Evolutionary conservation across 768 basidiomycete genomes (phyloP).

Genomic region (Agaricus blazei): DNA sequence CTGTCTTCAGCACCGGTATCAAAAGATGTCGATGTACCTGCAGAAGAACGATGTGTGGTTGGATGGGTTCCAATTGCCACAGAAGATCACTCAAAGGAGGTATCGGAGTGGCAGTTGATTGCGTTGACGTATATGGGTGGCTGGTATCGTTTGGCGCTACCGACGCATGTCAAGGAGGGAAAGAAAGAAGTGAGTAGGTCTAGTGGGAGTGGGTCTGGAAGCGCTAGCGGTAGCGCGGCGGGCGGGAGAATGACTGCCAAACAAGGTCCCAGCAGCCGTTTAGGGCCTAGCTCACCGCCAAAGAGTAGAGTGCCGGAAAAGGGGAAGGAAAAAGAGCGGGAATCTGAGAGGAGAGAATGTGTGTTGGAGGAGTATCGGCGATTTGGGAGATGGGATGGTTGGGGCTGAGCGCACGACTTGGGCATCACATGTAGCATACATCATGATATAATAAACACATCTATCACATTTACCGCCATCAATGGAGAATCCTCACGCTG

Average conservation of each 20-base stretch:
- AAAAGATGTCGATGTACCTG: slow-evolving; percentile 46
- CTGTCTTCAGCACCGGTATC: slow-evolving; percentile 38
- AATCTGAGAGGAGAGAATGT: slow-evolving; percentile 43
- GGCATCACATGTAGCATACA: background rate
- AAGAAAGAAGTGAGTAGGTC: slow-evolving; percentile 22
- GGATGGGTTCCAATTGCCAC: slow-evolving; percentile 70
- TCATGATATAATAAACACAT: background rate
- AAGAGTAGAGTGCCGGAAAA: slow-evolving; percentile 56
- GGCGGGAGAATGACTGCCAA: slow-evolving; percentile 51
- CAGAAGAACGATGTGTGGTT: slow-evolving; percentile 82
- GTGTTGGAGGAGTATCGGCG: slow-evolving; percentile 71
- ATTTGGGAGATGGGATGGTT: slow-evolving; percentile 89
- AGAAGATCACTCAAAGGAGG: slow-evolving; percentile 23
- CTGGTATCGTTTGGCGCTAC: slow-evolving; percentile 83
- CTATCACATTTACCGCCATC: background rate
- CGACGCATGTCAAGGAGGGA: slow-evolving; percentile 51
- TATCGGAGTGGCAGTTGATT: slow-evolving; percentile 67
- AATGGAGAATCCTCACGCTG: slow-evolving; percentile 96
- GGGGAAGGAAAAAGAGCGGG: slow-evolving; percentile 37
- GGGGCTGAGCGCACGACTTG: slow-evolving; percentile 38
- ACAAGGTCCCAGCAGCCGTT: background rate
- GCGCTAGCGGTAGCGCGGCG: slow-evolving; percentile 74
- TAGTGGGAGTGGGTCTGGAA: slow-evolving; percentile 57
- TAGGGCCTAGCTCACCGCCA: slow-evolving; percentile 35
- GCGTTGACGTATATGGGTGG: slow-evolving; percentile 87